Evolutionary conservation across 2,329 filamentous ascomycete genomes (phyloP), one percentile per base, ranked within the genome.

Genomic region (Fusarium concolor): DNA sequence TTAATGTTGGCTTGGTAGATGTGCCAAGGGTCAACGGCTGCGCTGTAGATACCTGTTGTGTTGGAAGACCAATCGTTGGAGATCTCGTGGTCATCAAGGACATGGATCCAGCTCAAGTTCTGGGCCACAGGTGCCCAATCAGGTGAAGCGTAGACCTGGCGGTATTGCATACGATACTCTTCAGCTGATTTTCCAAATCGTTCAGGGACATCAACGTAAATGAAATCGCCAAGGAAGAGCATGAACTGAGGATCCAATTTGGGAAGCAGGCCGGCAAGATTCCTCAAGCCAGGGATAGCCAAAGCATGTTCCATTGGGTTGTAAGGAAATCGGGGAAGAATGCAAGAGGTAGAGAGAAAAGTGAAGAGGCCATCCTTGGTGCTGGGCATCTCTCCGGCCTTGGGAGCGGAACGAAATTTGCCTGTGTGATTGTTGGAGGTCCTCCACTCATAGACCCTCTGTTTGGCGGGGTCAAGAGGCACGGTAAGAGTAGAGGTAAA

Each of bases 21-120:
- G 46, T 90, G 83, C 83, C 92, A 99, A 1, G 95, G 93, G 62
- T 96, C 93, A 43, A 92, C 88, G 6, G 95, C 94, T 1, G 91
- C 87, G 4, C 85, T 79, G 76, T 95, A 97, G 0, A 97, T 87
- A 8, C 92, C 92, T 0, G 92, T 94, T 15, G 87, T 90, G 76
- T 95, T 96, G 18, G 86, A 84, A 62, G 91, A 89, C 94, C 94
- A 98, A 79, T 98, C 96, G 72, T 99, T 98, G 7, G 87, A 87
- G 65, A 99, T 97, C 76, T 99, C 96, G 74, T 99, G 96, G 76
- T 99, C 96, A 75, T 99, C 96, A 9, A 97, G 87, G 3, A 97
- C 94, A 75, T 99, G 96, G 43, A 98, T 93, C 96, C 96, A 99
- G 72, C 94, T 96, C n/a, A 98, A 83, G 56, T 93, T 90, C 70